Evolutionary conservation across 2,329 filamentous ascomycete genomes (phyloP).

Genomic region (Ceratocystis cubensis): DNA sequence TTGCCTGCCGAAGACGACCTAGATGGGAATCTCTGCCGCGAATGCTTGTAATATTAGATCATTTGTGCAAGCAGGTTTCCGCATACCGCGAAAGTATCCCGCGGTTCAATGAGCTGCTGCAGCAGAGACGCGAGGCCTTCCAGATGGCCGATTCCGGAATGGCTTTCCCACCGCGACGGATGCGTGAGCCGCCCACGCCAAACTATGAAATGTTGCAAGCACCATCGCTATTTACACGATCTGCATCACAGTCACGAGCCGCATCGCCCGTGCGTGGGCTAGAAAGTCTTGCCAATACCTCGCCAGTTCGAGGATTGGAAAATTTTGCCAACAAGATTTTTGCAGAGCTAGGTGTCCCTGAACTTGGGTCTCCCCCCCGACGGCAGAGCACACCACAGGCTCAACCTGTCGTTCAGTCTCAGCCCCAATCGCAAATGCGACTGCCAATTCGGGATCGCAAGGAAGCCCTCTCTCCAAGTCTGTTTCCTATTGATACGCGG

Average conservation of each 20-base stretch:
- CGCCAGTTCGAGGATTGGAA: conserved; percentile 34
- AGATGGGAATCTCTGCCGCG: conserved; percentile 42
- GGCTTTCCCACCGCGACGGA: conserved; percentile 27
- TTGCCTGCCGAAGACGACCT: conserved; percentile 39
- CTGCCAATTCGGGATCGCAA: conserved; percentile 33
- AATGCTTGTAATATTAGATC: conserved; percentile 46
- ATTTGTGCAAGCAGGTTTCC: conserved; percentile 48
- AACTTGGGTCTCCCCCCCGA: conserved; percentile 13
- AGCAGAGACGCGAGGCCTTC: conserved; percentile 51
- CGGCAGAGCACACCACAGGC: conserved; percentile 32
- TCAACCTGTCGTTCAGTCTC: conserved; percentile 26
- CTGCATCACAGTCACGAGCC: conserved; percentile 33
- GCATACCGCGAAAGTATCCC: conserved; percentile 52
- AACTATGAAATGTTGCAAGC: conserved; percentile 21
- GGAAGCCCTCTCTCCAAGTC: conserved; percentile 27
- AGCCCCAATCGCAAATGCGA: not conserved
- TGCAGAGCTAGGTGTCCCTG: conserved; percentile 45
- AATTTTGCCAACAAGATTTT: conserved; percentile 51
- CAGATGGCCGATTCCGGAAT: conserved; percentile 44
- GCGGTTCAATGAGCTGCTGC: conserved; percentile 60
- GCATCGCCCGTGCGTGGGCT: conserved; percentile 42
- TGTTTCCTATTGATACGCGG: conserved; percentile 15
- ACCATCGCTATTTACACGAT: conserved; percentile 26
- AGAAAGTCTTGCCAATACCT: not conserved
- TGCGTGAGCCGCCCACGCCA: conserved; percentile 21